A percentile compares a stretch with the other conserved stretches of the same genome.
Evolutionary conservation across 2,329 filamentous ascomycete species (phyloP).

Genomic region (Talaromyces sp.): DNA sequence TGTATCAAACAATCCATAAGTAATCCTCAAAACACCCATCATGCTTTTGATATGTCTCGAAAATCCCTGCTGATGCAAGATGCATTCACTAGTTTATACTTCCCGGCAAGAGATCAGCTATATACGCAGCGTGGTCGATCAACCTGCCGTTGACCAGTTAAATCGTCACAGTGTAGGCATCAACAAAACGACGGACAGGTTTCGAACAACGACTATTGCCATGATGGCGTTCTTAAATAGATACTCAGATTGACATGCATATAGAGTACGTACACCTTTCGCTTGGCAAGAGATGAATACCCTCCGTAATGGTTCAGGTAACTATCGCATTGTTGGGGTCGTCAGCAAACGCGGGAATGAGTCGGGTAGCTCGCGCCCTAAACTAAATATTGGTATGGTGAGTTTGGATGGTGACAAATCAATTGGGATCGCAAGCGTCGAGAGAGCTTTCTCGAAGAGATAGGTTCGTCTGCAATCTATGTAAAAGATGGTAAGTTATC

Average conservation of each 20-base stretch:
- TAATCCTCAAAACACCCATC: too few species aligned
- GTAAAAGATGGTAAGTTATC: not conserved
- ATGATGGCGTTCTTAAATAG: not conserved
- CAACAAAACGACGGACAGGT: not conserved
- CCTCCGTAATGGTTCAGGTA: not conserved
- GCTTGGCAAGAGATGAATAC: not conserved
- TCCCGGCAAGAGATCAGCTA: not conserved
- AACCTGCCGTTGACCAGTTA: not conserved
- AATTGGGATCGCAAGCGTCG: not conserved
- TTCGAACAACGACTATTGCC: not conserved
- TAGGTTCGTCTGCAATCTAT: not conserved
- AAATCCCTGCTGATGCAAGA: not conserved
- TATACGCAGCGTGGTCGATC: conserved; percentile 2
- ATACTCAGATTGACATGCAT: not conserved
- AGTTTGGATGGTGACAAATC: not conserved
- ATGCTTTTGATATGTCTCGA: not conserved
- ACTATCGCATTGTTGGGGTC: not conserved
- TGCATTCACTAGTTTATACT: not conserved
- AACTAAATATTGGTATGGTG: not conserved
- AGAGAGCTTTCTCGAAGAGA: not conserved
- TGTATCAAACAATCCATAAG: not conserved
- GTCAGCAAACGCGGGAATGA: not conserved
- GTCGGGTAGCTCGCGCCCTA: not conserved
- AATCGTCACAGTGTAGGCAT: not conserved
- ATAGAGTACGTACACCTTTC: not conserved